Evolutionary conservation across 2,329 filamentous ascomycete genomes (phyloP).

Genomic region (Claviceps sp.): DNA sequence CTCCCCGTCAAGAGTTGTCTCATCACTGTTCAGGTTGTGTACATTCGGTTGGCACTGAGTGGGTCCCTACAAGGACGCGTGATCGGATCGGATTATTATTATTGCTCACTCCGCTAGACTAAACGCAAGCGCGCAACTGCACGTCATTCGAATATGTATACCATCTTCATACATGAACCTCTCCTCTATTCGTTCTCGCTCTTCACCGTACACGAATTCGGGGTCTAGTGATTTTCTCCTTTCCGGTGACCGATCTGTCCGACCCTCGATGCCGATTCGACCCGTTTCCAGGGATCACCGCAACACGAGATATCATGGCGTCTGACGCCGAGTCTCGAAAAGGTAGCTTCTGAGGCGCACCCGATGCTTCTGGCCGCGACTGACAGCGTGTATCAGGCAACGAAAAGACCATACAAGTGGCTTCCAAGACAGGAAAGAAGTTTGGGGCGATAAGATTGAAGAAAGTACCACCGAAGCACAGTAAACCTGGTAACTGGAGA

Average conservation of each 20-base stretch:
- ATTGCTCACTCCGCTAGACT: background rate
- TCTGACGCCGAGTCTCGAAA: slow-evolving; percentile 15
- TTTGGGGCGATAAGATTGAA: slow-evolving; percentile 48
- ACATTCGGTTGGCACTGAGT: background rate
- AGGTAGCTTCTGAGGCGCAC: slow-evolving; percentile 10
- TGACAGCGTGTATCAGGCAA: background rate
- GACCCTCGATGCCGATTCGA: background rate
- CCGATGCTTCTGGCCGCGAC: background rate
- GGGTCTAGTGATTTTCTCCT: background rate
- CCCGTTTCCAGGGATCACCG: background rate
- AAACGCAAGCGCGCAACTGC: background rate
- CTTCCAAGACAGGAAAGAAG: slow-evolving; percentile 40
- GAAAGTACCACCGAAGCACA: slow-evolving; percentile 47
- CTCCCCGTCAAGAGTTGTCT: too few species aligned
- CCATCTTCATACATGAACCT: background rate
- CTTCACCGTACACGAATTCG: background rate
- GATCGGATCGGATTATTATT: background rate
- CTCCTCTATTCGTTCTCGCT: background rate
- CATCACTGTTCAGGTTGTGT: too few species aligned
- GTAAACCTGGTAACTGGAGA: slow-evolving; percentile 57
- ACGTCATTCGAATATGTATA: background rate
- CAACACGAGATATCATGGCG: slow-evolving; percentile 7
- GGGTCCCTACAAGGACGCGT: background rate
- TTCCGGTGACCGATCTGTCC: background rate
- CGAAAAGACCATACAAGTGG: slow-evolving; percentile 49